phyloP scores from a whole-genome alignment of 2,329 filamentous ascomycete species.

The Pyrenophora teres region DNA sequence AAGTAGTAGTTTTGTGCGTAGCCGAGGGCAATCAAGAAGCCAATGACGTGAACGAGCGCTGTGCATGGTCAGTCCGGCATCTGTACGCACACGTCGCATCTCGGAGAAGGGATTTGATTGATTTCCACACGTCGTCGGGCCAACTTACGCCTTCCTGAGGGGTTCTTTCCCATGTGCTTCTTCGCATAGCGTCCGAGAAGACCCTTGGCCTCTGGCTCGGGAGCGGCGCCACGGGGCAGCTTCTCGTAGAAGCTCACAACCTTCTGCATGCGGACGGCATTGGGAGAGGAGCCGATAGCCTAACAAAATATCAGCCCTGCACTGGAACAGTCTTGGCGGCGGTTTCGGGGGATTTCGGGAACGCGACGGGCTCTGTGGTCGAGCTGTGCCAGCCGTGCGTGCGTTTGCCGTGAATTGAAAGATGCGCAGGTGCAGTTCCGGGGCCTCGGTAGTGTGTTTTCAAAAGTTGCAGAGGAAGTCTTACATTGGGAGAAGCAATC shows the following conservation, averaged over 20 bases:
- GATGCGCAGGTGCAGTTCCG: constrained; percentile 8
- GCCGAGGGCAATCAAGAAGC: constrained; percentile 75
- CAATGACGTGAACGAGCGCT: constrained; percentile 90
- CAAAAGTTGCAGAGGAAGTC: constrained; percentile 43
- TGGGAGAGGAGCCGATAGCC: constrained; percentile 92
- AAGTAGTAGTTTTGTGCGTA: constrained; percentile 99
- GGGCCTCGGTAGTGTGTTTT: constrained; percentile 16
- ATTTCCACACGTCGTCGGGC: constrained; percentile 27
- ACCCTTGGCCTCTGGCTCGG: constrained; percentile 79
- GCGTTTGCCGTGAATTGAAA: constrained; percentile 23
- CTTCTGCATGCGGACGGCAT: constrained; percentile 96
- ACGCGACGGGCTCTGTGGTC: neutral
- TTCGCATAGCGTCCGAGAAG: constrained; percentile 85
- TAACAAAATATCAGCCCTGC: constrained; percentile 51
- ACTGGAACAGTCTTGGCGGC: neutral
- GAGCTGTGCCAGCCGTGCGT: constrained; percentile 8
- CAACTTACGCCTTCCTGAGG: constrained; percentile 80
- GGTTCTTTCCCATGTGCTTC: constrained; percentile 92
- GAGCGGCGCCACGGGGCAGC: constrained; percentile 89
- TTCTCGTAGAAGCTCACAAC: constrained; percentile 99
- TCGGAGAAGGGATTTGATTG: neutral
- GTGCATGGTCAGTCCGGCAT: constrained; percentile 27
- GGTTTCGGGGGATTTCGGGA: neutral
- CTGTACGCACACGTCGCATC: neutral
- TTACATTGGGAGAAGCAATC: constrained; percentile 85